Conservation (phyloP, 768 basidiomycete genomes). For the Phaeotremella fagi region DNA sequence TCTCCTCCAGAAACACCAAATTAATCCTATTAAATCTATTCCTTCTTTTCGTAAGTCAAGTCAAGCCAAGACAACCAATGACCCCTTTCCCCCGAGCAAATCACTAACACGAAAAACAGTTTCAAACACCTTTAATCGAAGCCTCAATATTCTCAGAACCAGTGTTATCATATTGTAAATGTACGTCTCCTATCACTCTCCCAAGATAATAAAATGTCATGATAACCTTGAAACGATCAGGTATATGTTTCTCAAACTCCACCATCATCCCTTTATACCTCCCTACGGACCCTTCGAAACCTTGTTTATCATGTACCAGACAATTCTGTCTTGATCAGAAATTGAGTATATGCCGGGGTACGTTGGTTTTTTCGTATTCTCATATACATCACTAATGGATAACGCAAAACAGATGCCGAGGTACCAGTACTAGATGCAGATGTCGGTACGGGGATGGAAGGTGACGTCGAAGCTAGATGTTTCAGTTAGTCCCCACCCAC, state of each 20-base stretch:
- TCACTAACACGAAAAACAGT: too few relatives aligned
- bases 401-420: slow-evolving; percentile 30
- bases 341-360: slow-evolving; percentile 61
- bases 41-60: too few relatives aligned
- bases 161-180: slow-evolving; percentile 47
- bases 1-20: too few relatives aligned
- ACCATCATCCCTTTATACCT: slow-evolving; percentile 73
- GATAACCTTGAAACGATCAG: too few relatives aligned
- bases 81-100: background rate
- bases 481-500: slow-evolving; percentile 67
- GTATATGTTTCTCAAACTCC: slow-evolving; percentile 89
- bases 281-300: slow-evolving; percentile 79
- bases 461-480: slow-evolving; percentile 91
- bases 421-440: slow-evolving; percentile 86
- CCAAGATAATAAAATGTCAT: too few relatives aligned
- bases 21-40: too few relatives aligned
- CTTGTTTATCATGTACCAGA: slow-evolving; percentile 87
- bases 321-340: slow-evolving; percentile 95
- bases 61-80: background rate
- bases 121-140: slow-evolving; percentile 4
- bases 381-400: background rate
- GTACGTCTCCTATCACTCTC: too few relatives aligned
- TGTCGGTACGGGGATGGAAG: slow-evolving; percentile 89
- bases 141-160: slow-evolving; percentile 41
- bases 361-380: background rate